Base-by-base conservation (phyloP, 1,284 basidiomycete genomes). In the Ceraceosorus guamensis region DNA sequence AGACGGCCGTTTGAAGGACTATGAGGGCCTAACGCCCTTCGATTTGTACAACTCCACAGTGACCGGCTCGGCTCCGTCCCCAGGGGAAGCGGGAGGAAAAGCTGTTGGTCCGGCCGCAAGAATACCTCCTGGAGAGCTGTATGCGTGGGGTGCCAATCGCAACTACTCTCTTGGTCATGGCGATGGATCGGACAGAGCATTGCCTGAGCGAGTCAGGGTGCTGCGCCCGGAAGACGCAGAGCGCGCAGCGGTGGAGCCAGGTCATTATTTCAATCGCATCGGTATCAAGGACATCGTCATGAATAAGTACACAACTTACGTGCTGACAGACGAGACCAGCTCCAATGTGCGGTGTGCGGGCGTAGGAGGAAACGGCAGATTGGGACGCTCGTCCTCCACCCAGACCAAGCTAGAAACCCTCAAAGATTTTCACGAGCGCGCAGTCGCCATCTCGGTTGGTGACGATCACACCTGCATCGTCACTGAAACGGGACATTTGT, bases 401-500 rank as follows among this genome's bases (percentile, higher is more conserved):
- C 89, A 93, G 71, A 87, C 88, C 63, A 80, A 80, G 3, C 78
- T 83, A 18, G 80, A 87, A 24, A 83, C 84, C 0, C 78, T 91
- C 13, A 77, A 82, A 1, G 83, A 85, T 57, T 80, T 81, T 10
- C 75, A 82, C 43, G 80, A 82, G 52, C 73, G 81, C 1, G 79
- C 83, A 3, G 52, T 48, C 2, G 49, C 49, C 4, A 82, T 96
- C 46, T 89, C 91, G 0, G 80, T 92, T 1, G 93, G 88, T 2
- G 91, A 91, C 71, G 93, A 98, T 70, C 95, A 98, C 75, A 93
- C 92, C 0, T 82, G 97, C 18, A 87, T 86, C 0, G 80, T 97
- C 41, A 91, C 90, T 0, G 82, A 80, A 7, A 75, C 81, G 0
- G 92, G 93, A 4, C 87, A 90, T 66, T 83, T 97, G 6, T 83